phyloP scores from a whole-genome alignment of 805 yeast genomes.

The Ogataea angusta region DNA sequence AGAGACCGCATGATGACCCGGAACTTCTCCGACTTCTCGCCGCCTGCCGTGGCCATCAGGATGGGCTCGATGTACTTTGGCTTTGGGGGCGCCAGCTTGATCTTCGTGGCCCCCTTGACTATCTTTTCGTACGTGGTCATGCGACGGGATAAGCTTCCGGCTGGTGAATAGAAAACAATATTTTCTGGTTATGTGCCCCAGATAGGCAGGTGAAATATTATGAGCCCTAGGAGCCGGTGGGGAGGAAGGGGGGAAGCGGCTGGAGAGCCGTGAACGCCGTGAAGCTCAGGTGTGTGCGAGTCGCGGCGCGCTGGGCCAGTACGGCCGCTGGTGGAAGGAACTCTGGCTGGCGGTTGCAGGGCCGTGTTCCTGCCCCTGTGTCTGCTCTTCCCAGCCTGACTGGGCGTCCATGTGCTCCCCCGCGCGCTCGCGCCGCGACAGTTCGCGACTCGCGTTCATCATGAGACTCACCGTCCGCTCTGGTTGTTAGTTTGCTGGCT shows the following conservation, averaged over 20 bases:
- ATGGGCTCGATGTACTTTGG: slow-evolving; percentile 95
- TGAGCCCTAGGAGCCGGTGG: background rate
- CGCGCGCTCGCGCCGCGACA: slow-evolving; percentile 8
- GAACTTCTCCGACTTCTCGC: slow-evolving; percentile 51
- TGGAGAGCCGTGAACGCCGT: no score
- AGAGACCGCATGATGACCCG: slow-evolving; percentile 66
- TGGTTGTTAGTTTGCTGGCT: slow-evolving; percentile 6
- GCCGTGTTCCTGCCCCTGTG: no score
- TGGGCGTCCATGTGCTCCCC: background rate
- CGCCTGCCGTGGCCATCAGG: slow-evolving; percentile 60
- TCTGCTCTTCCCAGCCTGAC: no score
- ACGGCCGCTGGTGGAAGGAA: slow-evolving; percentile 9
- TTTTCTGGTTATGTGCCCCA: slow-evolving; percentile 5
- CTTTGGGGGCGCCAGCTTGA: slow-evolving; percentile 94
- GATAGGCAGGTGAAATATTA: background rate
- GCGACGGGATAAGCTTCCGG: slow-evolving; percentile 1
- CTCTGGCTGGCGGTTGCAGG: background rate
- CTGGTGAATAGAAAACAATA: background rate
- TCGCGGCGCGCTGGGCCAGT: slow-evolving; percentile 6
- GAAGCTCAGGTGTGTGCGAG: background rate
- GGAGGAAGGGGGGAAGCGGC: no score
- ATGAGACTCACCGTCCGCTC: slow-evolving; percentile 26
- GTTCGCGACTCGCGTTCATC: slow-evolving; percentile 29
- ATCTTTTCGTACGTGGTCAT: slow-evolving; percentile 27
- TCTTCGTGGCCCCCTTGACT: slow-evolving; percentile 61